These are phyloP conservation scores for Sporothrix euskadiensis DNA, from an alignment of 2,329 filamentous ascomycete genomes.

Conservation along the genomic window DNA sequence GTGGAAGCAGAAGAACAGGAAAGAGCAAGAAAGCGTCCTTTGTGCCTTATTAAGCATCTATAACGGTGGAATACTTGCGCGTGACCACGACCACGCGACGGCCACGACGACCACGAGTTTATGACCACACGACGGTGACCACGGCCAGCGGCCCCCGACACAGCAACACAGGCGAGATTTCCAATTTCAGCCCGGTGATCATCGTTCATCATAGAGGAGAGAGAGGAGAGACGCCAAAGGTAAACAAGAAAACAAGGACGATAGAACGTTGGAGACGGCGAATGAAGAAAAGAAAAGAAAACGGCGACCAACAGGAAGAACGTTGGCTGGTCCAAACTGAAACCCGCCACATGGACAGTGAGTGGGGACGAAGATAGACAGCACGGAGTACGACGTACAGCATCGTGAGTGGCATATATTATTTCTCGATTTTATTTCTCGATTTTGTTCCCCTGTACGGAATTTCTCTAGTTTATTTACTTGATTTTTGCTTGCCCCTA, in stretches of 20 bases:
- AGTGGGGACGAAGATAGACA: too few relatives aligned
- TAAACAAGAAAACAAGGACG: background rate
- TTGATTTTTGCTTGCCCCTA: slow-evolving; percentile 8
- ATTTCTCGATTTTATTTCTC: background rate
- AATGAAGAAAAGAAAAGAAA: background rate
- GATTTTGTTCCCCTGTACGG: too few relatives aligned
- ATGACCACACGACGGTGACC: too few relatives aligned
- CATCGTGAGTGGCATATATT: background rate
- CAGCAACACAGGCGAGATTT: background rate
- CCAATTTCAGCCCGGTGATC: slow-evolving; percentile 1
- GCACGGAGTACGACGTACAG: background rate
- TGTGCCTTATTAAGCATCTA: background rate
- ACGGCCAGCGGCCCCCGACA: background rate
- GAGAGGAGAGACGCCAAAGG: background rate
- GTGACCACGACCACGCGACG: background rate
- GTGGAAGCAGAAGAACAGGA: background rate
- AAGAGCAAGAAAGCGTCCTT: background rate
- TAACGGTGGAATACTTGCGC: background rate
- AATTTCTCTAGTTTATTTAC: background rate
- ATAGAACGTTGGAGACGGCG: background rate
- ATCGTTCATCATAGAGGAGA: background rate
- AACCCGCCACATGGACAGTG: background rate
- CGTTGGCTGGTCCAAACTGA: background rate
- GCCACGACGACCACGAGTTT: background rate
- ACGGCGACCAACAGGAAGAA: background rate